A percentile compares a stretch with the other conserved stretches of the same genome.
phyloP scores from a whole-genome alignment of 176 grass and related monocot genomes.

The Oryza coarctata region DNA sequence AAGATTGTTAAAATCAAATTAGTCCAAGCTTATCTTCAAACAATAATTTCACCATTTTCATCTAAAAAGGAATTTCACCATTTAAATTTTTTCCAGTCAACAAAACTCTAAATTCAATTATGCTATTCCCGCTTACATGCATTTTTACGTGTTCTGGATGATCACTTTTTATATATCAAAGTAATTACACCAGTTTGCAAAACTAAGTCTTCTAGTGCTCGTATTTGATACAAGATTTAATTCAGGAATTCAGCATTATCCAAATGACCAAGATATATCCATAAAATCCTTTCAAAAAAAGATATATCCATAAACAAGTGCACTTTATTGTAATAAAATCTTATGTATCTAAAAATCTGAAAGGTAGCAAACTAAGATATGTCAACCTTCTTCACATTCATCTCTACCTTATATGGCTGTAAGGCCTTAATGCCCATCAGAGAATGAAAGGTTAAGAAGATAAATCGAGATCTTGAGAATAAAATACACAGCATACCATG shows the following conservation, averaged over 20 bases:
- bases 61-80: conserved; percentile 13
- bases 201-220: conserved; percentile 3
- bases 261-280: conserved; percentile 10
- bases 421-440: not conserved
- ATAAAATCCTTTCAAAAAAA: not conserved
- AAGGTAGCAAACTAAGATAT: conserved; percentile 7
- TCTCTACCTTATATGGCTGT: not conserved
- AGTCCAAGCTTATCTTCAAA: conserved; percentile 15
- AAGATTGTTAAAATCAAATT: conserved; percentile 25
- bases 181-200: not conserved
- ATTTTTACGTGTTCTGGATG: conserved; percentile 15
- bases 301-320: conserved; percentile 4
- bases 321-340: not conserved
- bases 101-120: conserved; percentile 3
- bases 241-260: conserved; percentile 26
- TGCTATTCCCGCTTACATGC: not conserved
- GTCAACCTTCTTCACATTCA: not conserved
- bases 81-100: conserved; percentile 10
- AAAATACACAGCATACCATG: conserved; percentile 45
- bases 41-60: conserved; percentile 12
- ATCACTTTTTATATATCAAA: not conserved
- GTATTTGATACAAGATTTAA: not conserved
- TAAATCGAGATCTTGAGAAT: not conserved
- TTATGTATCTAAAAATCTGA: conserved; percentile 1
- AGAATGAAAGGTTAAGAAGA: not conserved